Conservation (phyloP, 208 protist species). For the Crithidia brevicula region DNA sequence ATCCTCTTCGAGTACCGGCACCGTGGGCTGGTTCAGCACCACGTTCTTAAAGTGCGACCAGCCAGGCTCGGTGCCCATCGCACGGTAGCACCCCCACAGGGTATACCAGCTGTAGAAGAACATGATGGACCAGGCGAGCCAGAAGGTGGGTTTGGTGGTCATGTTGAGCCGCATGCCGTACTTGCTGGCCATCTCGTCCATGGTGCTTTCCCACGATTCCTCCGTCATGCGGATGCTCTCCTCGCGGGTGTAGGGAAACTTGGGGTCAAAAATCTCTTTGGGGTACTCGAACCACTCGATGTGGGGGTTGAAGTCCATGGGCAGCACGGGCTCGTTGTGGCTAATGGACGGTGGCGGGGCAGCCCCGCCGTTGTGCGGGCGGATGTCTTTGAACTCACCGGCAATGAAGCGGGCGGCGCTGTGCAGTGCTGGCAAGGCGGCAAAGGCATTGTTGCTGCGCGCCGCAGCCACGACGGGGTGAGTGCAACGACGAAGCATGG, state of each 20-base stretch:
- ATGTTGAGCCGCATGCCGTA: slow-evolving; percentile 90
- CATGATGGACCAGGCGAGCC: slow-evolving; percentile 85
- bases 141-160: slow-evolving; percentile 86
- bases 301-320: slow-evolving; percentile 93
- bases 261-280: slow-evolving; percentile 90
- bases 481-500: slow-evolving; percentile 18
- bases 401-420: slow-evolving; percentile 39
- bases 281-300: slow-evolving; percentile 94
- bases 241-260: slow-evolving; percentile 91
- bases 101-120: slow-evolving; percentile 90
- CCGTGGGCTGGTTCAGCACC: slow-evolving; percentile 72
- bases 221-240: slow-evolving; percentile 91
- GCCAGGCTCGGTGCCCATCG: slow-evolving; percentile 81
- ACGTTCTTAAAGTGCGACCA: slow-evolving; percentile 83
- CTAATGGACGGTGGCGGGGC: slow-evolving; percentile 65
- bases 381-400: slow-evolving; percentile 62
- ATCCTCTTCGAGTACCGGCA: slow-evolving; percentile 86
- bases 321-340: slow-evolving; percentile 83
- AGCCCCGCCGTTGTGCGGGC: slow-evolving; percentile 25
- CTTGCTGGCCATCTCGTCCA: slow-evolving; percentile 90
- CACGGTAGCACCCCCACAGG: slow-evolving; percentile 90
- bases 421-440: background rate
- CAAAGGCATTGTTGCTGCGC: too few relatives aligned
- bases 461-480: background rate
- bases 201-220: slow-evolving; percentile 89